A percentile compares a stretch with the other conserved stretches of the same genome.
Evolutionary conservation across 768 basidiomycete species (phyloP).

Genomic region (Lentinula sp.): DNA sequence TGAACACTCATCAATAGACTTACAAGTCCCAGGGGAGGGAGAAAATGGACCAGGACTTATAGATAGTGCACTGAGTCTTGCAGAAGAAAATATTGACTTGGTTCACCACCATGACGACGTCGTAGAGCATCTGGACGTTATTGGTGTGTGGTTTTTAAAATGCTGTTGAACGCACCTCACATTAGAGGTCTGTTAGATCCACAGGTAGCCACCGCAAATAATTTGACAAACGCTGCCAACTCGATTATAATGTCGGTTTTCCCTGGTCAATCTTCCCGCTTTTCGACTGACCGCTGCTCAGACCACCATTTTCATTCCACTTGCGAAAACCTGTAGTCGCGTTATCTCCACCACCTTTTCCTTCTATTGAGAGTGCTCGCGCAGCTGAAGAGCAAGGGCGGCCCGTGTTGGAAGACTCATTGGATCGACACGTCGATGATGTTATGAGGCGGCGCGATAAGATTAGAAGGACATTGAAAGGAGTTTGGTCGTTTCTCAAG

Average conservation of each 20-base stretch:
- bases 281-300: slow-evolving; percentile 16
- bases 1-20: slow-evolving; percentile 35
- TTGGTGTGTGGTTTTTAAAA: slow-evolving; percentile 38
- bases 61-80: slow-evolving; percentile 38
- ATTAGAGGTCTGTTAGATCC: slow-evolving; percentile 41
- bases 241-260: slow-evolving; percentile 57
- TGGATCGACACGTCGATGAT: slow-evolving; percentile 78
- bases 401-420: slow-evolving; percentile 32
- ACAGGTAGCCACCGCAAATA: slow-evolving; percentile 68
- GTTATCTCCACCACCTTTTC: slow-evolving; percentile 32
- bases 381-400: slow-evolving; percentile 18
- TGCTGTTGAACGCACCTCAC: background rate
- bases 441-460: slow-evolving; percentile 59
- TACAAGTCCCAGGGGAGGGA: slow-evolving; percentile 25
- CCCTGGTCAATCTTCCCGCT: background rate
- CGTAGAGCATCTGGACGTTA: slow-evolving; percentile 79
- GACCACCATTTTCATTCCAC: slow-evolving; percentile 67
- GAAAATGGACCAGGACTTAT: slow-evolving; percentile 32
- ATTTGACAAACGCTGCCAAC: slow-evolving; percentile 75
- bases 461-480: slow-evolving; percentile 49
- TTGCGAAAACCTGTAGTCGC: slow-evolving; percentile 64
- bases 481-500: slow-evolving; percentile 79
- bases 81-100: slow-evolving; percentile 11
- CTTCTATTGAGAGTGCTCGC: slow-evolving; percentile 21
- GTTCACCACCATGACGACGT: slow-evolving; percentile 69